phyloP scores from a whole-genome alignment of 108 stramenopile species.

The Schizochytrium sp. region DNA sequence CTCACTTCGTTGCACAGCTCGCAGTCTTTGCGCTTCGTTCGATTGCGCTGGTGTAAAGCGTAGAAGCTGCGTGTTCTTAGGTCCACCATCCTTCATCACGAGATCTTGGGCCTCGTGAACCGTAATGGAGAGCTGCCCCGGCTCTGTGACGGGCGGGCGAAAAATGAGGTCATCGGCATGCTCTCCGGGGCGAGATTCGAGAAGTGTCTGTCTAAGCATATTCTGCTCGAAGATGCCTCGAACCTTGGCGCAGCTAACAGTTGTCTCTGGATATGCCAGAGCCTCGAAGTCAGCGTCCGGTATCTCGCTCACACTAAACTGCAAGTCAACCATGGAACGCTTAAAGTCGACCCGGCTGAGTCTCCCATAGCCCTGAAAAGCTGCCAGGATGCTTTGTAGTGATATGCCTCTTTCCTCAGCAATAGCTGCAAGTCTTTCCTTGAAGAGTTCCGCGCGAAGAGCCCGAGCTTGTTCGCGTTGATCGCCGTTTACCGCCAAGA shows the following conservation, averaged over 20 bases:
- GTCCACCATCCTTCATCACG: neutral
- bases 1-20: neutral
- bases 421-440: neutral
- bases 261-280: neutral
- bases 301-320: neutral
- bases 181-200: neutral
- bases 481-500: neutral
- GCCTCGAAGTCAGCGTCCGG: neutral
- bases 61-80: no score
- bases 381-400: neutral
- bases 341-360: neutral
- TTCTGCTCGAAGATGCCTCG: neutral
- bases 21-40: neutral
- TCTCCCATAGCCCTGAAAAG: neutral
- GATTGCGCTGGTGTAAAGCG: neutral
- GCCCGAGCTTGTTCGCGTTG: neutral
- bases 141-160: neutral
- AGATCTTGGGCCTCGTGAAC: neutral
- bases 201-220: neutral
- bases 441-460: neutral
- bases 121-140: neutral
- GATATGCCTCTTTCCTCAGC: neutral
- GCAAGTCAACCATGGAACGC: neutral
- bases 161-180: neutral
- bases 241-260: neutral